These are phyloP conservation scores for Vigna unguiculata DNA, from an alignment of 306 rosid genomes.

Conservation along the genomic window DNA sequence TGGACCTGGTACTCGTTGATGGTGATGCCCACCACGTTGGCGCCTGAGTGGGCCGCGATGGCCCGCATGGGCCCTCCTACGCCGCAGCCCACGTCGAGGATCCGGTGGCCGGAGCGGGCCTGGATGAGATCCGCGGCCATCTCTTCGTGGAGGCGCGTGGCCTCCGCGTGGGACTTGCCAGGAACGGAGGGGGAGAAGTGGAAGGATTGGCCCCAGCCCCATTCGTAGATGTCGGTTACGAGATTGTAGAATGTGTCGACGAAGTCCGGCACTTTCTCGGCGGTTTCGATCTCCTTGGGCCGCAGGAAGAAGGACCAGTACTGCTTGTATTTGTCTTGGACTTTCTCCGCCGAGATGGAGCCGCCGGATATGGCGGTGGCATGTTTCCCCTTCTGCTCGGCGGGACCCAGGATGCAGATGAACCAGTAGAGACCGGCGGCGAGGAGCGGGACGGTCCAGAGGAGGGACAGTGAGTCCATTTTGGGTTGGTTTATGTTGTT, in stretches of 20 bases:
- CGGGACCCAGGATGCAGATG: conserved; percentile 83
- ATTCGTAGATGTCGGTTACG: conserved; percentile 95
- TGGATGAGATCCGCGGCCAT: conserved; percentile 89
- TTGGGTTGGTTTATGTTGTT: too few relatives aligned
- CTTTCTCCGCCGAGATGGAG: conserved; percentile 90
- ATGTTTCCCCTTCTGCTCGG: conserved; percentile 81
- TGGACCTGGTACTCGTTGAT: conserved; percentile 96
- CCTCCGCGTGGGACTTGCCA: conserved; percentile 83
- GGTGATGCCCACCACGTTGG: conserved; percentile 91
- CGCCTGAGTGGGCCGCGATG: conserved; percentile 88
- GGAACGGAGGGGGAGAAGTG: conserved; percentile 80
- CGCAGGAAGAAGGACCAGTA: conserved; percentile 98
- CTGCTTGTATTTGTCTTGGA: conserved; percentile 76
- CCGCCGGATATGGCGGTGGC: conserved; percentile 89
- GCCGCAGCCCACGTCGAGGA: conserved; percentile 95
- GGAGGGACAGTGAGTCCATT: conserved; percentile 77
- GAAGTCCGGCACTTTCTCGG: conserved; percentile 88
- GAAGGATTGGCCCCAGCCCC: conserved; percentile 99
- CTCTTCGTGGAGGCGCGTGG: conserved; percentile 96
- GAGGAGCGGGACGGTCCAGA: conserved; percentile 75
- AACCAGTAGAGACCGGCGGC: conserved; percentile 96
- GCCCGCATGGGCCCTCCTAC: conserved; percentile 99
- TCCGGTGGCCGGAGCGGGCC: conserved; percentile 55
- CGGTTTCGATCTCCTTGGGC: conserved; percentile 89
- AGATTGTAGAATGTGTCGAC: conserved; percentile 94